Evolutionary conservation across 1,284 basidiomycete genomes (phyloP), one percentile per base, ranked within the genome.

Genomic region (Athelia psychrophila): DNA sequence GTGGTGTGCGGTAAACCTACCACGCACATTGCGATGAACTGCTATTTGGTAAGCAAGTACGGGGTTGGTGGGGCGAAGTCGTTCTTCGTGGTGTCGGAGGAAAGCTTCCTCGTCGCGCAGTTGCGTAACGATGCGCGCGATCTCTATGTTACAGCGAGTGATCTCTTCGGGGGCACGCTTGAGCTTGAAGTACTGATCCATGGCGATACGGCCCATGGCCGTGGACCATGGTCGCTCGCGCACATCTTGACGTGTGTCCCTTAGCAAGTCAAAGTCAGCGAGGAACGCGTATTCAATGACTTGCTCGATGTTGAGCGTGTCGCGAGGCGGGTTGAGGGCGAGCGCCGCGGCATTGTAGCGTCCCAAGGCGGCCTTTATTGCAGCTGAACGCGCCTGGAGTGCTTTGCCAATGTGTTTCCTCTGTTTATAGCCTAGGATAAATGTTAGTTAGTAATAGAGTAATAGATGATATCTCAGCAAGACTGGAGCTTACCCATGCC

Each of bases 181-280:
- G 16, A 72, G 52, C 38, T 64, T 62, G 48, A 64, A 64, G 51
- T 64, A 59, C 16, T 59, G 45, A 1, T 55, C 54, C 44, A 60
- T 63, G 2, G 58, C 56, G 19, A 61, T 54, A 2, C 65, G 60
- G 19, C 60, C 49, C 1, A 57, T 51, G 3, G 63, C 63, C 3
- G 60, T 50, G 0, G 64, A 59, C 71, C 72, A 74, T 8, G 57
- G 59, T 13, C 58, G 47, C 3, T 48, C 16, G 8, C 55, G 55
- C 13, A 71, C 56, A 48, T 70, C 66, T 12, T 62, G 49, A 5
- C 61, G 57, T 0, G 54, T 44, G 19, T 71, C 58, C 2, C 62
- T 60, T 1, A 75, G 61, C 4, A 75, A 60, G 47, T 69, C 67
- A 46, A 74, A 70, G 19, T 73, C 68, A 3, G 62, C 60, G 1